Evolutionary conservation across 2,329 filamentous ascomycete species (phyloP).

Genomic region (Cordyceps pruinosa): DNA sequence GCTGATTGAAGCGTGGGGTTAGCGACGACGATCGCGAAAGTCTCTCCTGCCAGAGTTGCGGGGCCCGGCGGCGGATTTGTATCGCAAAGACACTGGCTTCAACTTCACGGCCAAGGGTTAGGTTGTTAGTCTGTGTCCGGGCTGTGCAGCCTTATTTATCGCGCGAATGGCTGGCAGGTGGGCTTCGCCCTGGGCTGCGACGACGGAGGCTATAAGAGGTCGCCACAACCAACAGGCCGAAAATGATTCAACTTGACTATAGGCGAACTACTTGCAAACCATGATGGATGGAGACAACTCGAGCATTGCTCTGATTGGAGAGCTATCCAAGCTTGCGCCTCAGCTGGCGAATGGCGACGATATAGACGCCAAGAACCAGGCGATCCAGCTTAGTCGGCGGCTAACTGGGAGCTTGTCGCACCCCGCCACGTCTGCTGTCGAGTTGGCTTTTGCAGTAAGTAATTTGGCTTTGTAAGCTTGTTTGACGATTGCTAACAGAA

Average conservation of each 20-base stretch:
- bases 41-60: not conserved
- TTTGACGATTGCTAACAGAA: not conserved
- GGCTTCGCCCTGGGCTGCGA: not conserved
- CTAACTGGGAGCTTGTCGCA: not conserved
- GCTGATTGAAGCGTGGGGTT: not conserved
- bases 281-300: not conserved
- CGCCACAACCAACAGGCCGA: not conserved
- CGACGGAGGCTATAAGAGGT: not conserved
- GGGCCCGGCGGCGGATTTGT: not conserved
- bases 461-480: too few relatives aligned
- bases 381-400: not conserved
- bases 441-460: slow-evolving; percentile 1
- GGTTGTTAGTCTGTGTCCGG: not conserved
- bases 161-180: too few relatives aligned
- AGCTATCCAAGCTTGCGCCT: not conserved
- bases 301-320: not conserved
- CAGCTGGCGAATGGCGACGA: not conserved
- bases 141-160: not conserved
- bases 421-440: not conserved
- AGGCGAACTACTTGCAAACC: not conserved
- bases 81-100: not conserved
- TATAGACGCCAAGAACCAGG: not conserved
- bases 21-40: not conserved
- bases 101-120: not conserved
- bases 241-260: too few relatives aligned